phyloP scores from a whole-genome alignment of 257 asterid species.

The Solanum rostratum region DNA sequence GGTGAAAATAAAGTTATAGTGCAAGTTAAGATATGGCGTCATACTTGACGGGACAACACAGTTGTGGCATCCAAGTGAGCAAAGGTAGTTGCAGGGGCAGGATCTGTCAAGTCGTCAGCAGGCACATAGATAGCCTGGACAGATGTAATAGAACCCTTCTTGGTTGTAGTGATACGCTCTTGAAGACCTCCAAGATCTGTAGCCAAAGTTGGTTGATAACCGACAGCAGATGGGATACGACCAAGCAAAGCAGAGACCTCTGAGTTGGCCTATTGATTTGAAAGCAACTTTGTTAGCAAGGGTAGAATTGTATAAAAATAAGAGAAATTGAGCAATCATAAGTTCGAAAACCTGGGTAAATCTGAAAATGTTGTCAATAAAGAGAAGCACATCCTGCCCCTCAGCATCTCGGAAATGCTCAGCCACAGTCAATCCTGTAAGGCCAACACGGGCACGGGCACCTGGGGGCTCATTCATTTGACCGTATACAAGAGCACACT shows the following conservation, averaged over 20 bases:
- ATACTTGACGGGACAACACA: constrained; percentile 89
- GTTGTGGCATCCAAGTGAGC: constrained; percentile 99
- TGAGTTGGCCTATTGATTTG: constrained; percentile 67
- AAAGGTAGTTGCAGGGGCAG: constrained; percentile 98
- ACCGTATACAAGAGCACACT: constrained; percentile 91
- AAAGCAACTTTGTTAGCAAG: neutral
- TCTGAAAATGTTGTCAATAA: constrained; percentile 94
- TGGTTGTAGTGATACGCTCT: constrained; percentile 94
- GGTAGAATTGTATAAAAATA: neutral
- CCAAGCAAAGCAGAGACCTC: constrained; percentile 99
- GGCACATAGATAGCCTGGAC: constrained; percentile 99
- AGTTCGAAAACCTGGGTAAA: constrained; percentile 62
- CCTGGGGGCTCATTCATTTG: constrained; percentile 99
- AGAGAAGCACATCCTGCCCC: constrained; percentile 98
- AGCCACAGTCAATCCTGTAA: constrained; percentile 94
- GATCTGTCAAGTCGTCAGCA: constrained; percentile 99
- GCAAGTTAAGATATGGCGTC: neutral
- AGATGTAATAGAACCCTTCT: constrained; percentile 93
- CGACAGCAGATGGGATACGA: constrained; percentile 99
- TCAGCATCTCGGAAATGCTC: constrained; percentile 98
- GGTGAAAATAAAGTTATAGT: neutral
- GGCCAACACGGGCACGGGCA: constrained; percentile 99
- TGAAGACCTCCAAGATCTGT: constrained; percentile 99
- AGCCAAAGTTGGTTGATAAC: constrained; percentile 97
- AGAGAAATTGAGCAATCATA: neutral